These are phyloP conservation scores for Zalaria obscura DNA, from an alignment of 2,329 filamentous ascomycete genomes.

Conservation along the genomic window DNA sequence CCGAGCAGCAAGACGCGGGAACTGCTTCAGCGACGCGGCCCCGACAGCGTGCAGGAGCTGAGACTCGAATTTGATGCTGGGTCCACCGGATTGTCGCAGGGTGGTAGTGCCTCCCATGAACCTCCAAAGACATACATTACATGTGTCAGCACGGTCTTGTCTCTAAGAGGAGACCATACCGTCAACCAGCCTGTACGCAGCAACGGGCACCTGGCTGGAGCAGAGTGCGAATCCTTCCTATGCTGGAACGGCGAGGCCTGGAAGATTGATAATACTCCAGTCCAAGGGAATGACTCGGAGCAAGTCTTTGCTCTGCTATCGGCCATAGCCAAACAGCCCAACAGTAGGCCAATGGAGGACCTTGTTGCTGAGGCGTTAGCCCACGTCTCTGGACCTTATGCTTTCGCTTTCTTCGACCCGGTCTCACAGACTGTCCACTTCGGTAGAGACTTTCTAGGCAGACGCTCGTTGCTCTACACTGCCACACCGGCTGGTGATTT, in stretches of 20 bases:
- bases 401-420: conserved; percentile 71
- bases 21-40: conserved; percentile 15
- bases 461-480: conserved; percentile 59
- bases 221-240: conserved; percentile 44
- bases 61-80: background rate
- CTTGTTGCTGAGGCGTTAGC: conserved; percentile 5
- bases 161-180: conserved; percentile 63
- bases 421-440: conserved; percentile 53
- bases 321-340: background rate
- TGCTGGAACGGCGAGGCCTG: conserved; percentile 99
- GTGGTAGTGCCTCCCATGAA: no score
- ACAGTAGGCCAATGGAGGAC: no score
- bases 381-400: conserved; percentile 55
- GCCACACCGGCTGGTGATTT: conserved; percentile 37
- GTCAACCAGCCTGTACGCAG: conserved; percentile 57
- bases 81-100: background rate
- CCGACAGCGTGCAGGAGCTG: conserved; percentile 10
- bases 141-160: conserved; percentile 77
- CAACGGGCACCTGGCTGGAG: conserved; percentile 20
- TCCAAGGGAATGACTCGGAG: conserved; percentile 70
- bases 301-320: conserved; percentile 47
- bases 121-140: conserved; percentile 29
- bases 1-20: conserved; percentile 9
- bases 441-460: conserved; percentile 74
- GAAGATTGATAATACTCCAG: conserved; percentile 45